phyloP scores from a whole-genome alignment of 257 asterid species.

The Ophiorrhiza pumila region DNA sequence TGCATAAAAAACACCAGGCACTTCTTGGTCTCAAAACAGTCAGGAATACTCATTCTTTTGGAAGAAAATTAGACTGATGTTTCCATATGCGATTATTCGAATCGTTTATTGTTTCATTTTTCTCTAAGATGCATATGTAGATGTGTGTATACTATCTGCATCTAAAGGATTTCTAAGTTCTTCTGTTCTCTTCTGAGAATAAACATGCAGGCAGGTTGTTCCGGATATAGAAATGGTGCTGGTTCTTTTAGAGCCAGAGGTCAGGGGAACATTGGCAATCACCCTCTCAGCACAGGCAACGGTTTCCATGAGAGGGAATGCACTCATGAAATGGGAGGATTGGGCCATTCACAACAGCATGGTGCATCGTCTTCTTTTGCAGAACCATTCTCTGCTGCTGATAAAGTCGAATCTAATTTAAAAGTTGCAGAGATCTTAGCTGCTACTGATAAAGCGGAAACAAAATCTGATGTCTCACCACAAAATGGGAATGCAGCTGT shows the following conservation, averaged over 20 bases:
- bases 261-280: constrained; percentile 7
- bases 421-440: constrained; percentile 3
- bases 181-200: background rate
- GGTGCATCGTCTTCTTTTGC: constrained; percentile 8
- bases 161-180: background rate
- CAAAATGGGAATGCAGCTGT: constrained; percentile 1
- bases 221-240: constrained; percentile 2
- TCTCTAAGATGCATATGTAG: background rate
- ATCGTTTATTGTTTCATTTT: background rate
- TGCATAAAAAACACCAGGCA: background rate
- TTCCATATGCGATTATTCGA: background rate
- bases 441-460: background rate
- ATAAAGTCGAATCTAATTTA: background rate
- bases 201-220: background rate
- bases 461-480: background rate
- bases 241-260: constrained; percentile 13
- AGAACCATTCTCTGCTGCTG: constrained; percentile 7
- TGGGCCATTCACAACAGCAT: background rate
- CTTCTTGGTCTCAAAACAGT: background rate
- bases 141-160: background rate
- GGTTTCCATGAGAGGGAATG: constrained; percentile 8
- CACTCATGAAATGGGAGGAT: constrained; percentile 15
- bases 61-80: background rate
- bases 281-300: background rate
- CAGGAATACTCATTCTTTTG: background rate